A percentile compares a stretch with the other conserved stretches of the same genome.
Evolutionary conservation across 1,284 basidiomycete genomes (phyloP).

Genomic region (Trichosporon faecale): DNA sequence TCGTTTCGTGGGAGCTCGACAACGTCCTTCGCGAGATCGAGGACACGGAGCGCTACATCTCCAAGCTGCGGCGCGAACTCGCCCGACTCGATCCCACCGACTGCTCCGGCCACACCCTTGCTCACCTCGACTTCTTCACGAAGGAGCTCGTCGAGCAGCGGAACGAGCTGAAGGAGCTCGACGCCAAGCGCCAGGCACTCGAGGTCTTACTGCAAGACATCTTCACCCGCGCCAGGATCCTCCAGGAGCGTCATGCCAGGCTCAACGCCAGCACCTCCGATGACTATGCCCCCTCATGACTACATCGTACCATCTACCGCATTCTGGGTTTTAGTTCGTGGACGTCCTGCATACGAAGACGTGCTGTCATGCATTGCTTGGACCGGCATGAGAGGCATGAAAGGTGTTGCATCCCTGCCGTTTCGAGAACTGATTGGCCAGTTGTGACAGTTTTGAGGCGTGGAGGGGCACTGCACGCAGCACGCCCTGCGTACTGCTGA

Average conservation of each 20-base stretch:
- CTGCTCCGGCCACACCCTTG: not conserved
- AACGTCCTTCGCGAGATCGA: not conserved
- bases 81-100: not conserved
- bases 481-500: too few species aligned
- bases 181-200: not conserved
- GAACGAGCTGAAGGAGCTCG: constrained; percentile 4
- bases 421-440: too few species aligned
- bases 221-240: not conserved
- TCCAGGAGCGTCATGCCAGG: not conserved
- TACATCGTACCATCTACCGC: not conserved
- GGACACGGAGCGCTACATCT: constrained; percentile 7
- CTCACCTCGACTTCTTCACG: not conserved
- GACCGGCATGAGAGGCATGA: too few species aligned
- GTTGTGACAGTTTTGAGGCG: too few species aligned
- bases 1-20: not conserved
- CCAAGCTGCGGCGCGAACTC: not conserved
- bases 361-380: not conserved
- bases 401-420: not conserved
- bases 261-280: not conserved
- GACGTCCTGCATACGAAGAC: not conserved
- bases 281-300: not conserved
- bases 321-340: not conserved
- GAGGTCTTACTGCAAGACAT: not conserved
- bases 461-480: too few species aligned
- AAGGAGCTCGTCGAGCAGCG: constrained; percentile 2